Percentiles rank a stretch among this genome's conserved stretches.
These are phyloP conservation scores for Adansonia grandidieri DNA, from an alignment of 441 rosid genomes.

Conservation along the genomic window DNA sequence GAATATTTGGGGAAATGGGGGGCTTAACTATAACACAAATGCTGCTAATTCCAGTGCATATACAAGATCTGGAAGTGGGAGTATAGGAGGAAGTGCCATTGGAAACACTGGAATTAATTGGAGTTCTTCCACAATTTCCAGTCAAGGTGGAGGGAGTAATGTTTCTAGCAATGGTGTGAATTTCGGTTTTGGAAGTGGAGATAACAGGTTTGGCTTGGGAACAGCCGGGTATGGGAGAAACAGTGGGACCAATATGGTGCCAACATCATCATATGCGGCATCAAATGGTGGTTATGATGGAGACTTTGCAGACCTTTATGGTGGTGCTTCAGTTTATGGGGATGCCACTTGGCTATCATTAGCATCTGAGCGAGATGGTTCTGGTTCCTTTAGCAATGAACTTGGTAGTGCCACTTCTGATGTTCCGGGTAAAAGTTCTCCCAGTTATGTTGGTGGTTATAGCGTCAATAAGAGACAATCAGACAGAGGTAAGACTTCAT, in stretches of 20 bases:
- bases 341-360: slow-evolving; percentile 75
- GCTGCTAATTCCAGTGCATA: slow-evolving; percentile 60
- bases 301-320: slow-evolving; percentile 62
- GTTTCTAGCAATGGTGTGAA: slow-evolving; percentile 51
- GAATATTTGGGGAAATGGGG: slow-evolving; percentile 87
- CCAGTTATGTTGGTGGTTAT: slow-evolving; percentile 87
- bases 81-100: slow-evolving; percentile 58
- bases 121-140: slow-evolving; percentile 63
- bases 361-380: slow-evolving; percentile 60
- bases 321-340: slow-evolving; percentile 67
- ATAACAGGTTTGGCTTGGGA: slow-evolving; percentile 63
- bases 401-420: slow-evolving; percentile 71
- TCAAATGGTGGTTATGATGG: slow-evolving; percentile 74
- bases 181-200: slow-evolving; percentile 75
- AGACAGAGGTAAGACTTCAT: slow-evolving; percentile 71
- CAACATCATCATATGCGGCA: slow-evolving; percentile 61
- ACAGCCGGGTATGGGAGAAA: slow-evolving; percentile 72
- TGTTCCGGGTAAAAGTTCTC: slow-evolving; percentile 72
- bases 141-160: slow-evolving; percentile 62
- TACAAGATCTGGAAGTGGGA: slow-evolving; percentile 63
- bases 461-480: slow-evolving; percentile 84
- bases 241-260: slow-evolving; percentile 52
- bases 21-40: slow-evolving; percentile 55
- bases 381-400: slow-evolving; percentile 71
- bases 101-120: slow-evolving; percentile 60